Conservation (phyloP, 2,329 filamentous ascomycete species). For the Xylaria sp. region DNA sequence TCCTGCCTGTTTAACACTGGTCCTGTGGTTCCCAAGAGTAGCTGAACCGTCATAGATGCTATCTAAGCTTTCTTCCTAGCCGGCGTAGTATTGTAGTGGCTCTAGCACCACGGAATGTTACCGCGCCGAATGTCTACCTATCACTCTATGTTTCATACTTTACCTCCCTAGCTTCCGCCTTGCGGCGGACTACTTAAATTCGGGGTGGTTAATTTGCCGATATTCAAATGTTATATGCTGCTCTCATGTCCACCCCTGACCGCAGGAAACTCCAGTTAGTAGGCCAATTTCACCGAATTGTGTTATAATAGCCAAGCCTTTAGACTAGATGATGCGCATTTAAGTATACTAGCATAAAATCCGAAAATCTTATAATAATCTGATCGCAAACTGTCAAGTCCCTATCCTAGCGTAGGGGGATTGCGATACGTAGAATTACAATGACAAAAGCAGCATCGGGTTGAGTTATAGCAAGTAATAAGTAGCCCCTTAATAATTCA, state of each 20-base stretch:
- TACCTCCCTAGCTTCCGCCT: not conserved
- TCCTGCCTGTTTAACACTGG: slow-evolving; percentile 30
- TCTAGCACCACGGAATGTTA: slow-evolving; percentile 16
- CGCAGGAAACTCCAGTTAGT: not conserved
- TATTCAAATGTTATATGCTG: slow-evolving; percentile 1
- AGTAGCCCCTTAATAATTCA: not conserved
- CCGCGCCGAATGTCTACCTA: not conserved
- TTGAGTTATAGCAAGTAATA: no score
- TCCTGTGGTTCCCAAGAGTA: slow-evolving; percentile 1
- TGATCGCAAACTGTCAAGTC: not conserved
- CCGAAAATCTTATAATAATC: not conserved
- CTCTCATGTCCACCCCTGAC: not conserved
- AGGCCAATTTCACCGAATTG: not conserved
- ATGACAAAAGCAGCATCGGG: not conserved
- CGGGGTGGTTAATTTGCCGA: slow-evolving; percentile 2
- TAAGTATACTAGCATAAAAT: not conserved
- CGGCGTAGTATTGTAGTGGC: not conserved
- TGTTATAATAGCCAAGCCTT: not conserved
- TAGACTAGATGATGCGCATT: not conserved
- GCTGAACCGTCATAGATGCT: slow-evolving; percentile 18
- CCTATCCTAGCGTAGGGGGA: not conserved
- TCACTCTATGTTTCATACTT: not conserved
- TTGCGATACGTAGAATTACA: no score
- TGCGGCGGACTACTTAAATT: not conserved
- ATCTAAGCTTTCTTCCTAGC: not conserved